Evolutionary conservation across 495 filamentous ascomycete genomes (phyloP), one percentile per base, ranked within the genome.

Genomic region (Xylaria flabelliformis): DNA sequence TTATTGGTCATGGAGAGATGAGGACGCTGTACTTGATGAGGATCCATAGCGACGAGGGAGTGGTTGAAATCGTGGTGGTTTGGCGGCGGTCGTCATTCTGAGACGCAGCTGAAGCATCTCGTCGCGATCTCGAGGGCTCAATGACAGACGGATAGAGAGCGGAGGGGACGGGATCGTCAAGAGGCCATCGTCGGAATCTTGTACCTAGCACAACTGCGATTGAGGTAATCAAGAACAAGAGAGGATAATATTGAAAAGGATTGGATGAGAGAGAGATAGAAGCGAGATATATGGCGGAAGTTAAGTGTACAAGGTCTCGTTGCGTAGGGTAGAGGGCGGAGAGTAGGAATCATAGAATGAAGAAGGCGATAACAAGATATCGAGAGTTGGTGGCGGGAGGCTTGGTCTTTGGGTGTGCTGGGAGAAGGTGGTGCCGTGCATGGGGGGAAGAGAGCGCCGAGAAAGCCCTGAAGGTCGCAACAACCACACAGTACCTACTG

Each of bases 1-100:
- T 67, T 74, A 82, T 81, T 74, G 72, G 73, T 70, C 76, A 79
- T 78, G 64, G 78, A 77, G 55, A 82, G 81, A 61, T 77, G 82
- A 59, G 79, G 80, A 75, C 81, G 78, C 65, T 80, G 76, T 39
- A 75, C 75, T 50, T 83, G 79, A 39, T 76, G 81, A 63, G 68
- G 72, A 74, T 79, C 77, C 77, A 79, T 79, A 68, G 69, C 69
- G 76, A 66, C 59, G 62, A 56, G 41, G 77, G 58, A 61, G 74
- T 68, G 63, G 67, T 53, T 75, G 76, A 58, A 71, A 75, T 74
- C 65, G 72, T 74, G 73, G 74, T 71, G 70, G 67, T 72, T 66
- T 69, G 21, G 39, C 51, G 51, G 51, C 75, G 56, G 76, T 76
- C 73, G 77, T 78, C 82, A 73, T 82, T 77, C 64, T 81, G 80